Base-by-base conservation (phyloP, 495 filamentous ascomycete species). In the Hyaloscypha finlandica region DNA sequence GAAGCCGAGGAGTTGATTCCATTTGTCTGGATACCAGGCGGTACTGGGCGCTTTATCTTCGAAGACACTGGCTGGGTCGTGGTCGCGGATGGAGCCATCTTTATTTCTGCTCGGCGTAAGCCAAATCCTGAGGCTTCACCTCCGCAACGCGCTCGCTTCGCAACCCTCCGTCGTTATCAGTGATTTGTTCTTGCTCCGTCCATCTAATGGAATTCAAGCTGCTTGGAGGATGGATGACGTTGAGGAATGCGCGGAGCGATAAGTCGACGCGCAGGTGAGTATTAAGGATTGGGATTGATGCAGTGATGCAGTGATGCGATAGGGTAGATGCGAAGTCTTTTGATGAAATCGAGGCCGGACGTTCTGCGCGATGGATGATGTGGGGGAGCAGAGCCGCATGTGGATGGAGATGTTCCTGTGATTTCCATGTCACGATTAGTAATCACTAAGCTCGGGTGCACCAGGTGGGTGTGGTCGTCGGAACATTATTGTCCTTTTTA, bases 31-130 rank as follows among this genome's bases (percentile, higher is more conserved):
- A 74, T 71, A 53, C 87, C 85, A 59, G 89, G 88, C 63, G 88
- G 88, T 67, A 87, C 81, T 66, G 90, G 89, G 37, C 90, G 89
- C 77, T 92, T 92, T 71, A 89, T 86, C 76, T 92, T 92, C 71
- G 66, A 52, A n/a, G 71, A 57, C 31, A 68, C 16, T n/a, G 68
- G 29, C 67, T 70, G 66, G 16, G 57, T 48, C 33, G 63, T 22
- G 11, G 71, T 67, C 61, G 66, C 66, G 3, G 69, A 70, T 29
- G 72, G 72, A 8, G 72, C 72, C 72, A 74, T 74, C 45, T 12
- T 9, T 14, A 37, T 9, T 32, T 25, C 53, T 53, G 12, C 61
- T 8, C 61, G 16, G 55, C 37, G 39, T 42, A 58, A 59, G 54
- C 22, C 30, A 45, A 19, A 59, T 52, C 54, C 48, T 48, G 29